Base-by-base conservation (phyloP, 176 grass and related monocot genomes). In the Sorghum bicolor region DNA sequence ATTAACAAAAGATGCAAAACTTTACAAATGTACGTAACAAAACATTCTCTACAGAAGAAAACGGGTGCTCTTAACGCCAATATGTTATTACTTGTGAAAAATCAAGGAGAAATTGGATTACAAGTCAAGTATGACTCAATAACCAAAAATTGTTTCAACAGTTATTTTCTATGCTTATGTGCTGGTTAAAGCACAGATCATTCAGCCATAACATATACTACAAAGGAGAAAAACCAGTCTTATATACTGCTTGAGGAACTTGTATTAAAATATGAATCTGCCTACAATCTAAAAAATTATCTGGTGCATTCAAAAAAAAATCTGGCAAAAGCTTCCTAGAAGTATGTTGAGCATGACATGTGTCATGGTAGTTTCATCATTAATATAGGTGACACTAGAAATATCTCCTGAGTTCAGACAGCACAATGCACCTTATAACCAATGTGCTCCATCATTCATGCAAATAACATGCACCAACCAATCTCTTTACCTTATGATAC, bases 391-490 rank as follows among this genome's bases (percentile, higher is more conserved):
- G 39, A 39, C 40, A 7, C 10, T 64, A 64, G 41, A 45, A 79
- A 71, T 25, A 63, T 79, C 34, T 14, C 19, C 36, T 62, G 26
- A 78, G 77, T 80, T 80, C 57, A 86, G 47, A 53, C 4, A 1
- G 30, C 58, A 80, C 25, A 80, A 16, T 24, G 44, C 82, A 66
- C n/a, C 41, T 48, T 29, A 50, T 22, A 74, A 75, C 26, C 34
- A 69, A 80, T 62, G 48, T 61, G 31, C 58, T 89, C 34, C 82
- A 72, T 63, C 60, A 29, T 37, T 81, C 71, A 71, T 55, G 76
- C 19, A 53, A 77, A 50, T 82, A 45, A 30, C 86, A 48, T 72
- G 39, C 52, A 8, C 57, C 64, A 8, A 73, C 71, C 20, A 64
- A 57, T 55, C 16, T 44, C 43, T 79, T 63, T 44, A 38, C 22